Conservation (phyloP, 1,284 basidiomycete genomes). For the Tranzscheliella williamsii region DNA sequence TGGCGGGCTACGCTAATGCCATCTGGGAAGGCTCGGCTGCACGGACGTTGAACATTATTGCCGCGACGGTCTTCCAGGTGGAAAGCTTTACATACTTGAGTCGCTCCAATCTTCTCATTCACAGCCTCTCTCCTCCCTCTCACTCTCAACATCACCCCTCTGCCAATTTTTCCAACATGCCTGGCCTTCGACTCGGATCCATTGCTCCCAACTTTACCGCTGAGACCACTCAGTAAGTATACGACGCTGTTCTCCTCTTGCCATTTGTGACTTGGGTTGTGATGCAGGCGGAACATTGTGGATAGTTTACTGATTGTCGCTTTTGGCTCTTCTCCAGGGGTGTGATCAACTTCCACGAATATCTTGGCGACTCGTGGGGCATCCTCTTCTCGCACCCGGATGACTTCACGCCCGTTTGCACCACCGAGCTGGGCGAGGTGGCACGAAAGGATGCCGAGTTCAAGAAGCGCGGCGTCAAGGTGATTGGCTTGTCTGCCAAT, state of each 20-base stretch:
- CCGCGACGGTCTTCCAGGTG: too few species aligned
- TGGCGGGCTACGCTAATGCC: too few species aligned
- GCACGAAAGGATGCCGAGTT: constrained; percentile 85
- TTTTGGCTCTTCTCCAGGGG: constrained; percentile 22
- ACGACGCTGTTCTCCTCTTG: neutral
- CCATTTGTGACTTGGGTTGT: too few species aligned
- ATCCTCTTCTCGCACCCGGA: constrained; percentile 74
- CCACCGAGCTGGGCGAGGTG: constrained; percentile 95
- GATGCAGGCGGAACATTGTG: too few species aligned
- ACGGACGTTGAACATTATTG: too few species aligned
- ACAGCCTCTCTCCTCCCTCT: neutral
- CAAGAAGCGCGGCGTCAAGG: constrained; percentile 82
- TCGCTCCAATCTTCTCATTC: neutral
- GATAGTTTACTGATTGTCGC: neutral
- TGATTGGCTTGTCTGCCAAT: constrained; percentile 78
- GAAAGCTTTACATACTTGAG: too few species aligned
- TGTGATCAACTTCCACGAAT: constrained; percentile 77
- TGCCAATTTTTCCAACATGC: constrained; percentile 57
- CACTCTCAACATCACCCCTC: constrained; percentile 2
- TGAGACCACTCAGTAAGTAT: constrained; percentile 55
- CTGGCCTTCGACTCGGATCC: constrained; percentile 55
- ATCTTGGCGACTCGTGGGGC: constrained; percentile 83
- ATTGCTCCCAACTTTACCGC: constrained; percentile 59
- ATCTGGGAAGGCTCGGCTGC: too few species aligned
- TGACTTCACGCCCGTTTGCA: constrained; percentile 64